Base-by-base conservation (phyloP, 805 yeast genomes). In the Kuraishia borneana region DNA sequence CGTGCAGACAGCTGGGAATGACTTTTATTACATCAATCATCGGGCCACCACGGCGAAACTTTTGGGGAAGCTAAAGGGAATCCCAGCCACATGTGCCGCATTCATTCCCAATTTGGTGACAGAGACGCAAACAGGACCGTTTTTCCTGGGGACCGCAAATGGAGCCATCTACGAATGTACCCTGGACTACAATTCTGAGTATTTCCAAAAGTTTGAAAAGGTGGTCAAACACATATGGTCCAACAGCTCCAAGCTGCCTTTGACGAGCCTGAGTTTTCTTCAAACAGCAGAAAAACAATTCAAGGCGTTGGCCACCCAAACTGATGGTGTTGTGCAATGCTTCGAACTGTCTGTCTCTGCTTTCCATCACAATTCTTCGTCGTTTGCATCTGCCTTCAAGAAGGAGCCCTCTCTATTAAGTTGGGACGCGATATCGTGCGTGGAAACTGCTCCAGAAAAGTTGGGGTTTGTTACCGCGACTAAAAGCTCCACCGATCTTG, bases 161-260 rank as follows among this genome's bases (percentile, higher is more conserved):
- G 82, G 81, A 1, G 41, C 50, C 3, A 41, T 77, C 5, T 61
- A 63, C 34, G 82, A 76, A 43, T 53, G 63, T 4, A 46, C 46
- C 27, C 51, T 68, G 12, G 76, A 72, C 30, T 52, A 63, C 3
- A 50, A 63, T 3, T 65, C 60, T 33, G 72, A 68, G 38, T 62
- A 54, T 37, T 54, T 53, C 46, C 62, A 61, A 42, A 53, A 63
- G 27, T 56, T 62, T n/a, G 62, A 61, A 36, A 53, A 57, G 30
- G 53, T 54, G 21, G 44, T 66, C 4, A 57, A 65, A 34, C 60
- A 52, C 29, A 51, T 68, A 1, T 67, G 71, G 65, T 58, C 50
- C 31, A 21, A 13, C 18, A n/a, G 6, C 16, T 18, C 23, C 21
- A 18, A 19, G 7, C 18, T 13, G 18, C n/a, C n/a, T n/a, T n/a